Percentiles rank a stretch among this genome's conserved stretches.
Conservation (phyloP, 441 rosid species). For the Pelargonium fulgidum region DNA sequence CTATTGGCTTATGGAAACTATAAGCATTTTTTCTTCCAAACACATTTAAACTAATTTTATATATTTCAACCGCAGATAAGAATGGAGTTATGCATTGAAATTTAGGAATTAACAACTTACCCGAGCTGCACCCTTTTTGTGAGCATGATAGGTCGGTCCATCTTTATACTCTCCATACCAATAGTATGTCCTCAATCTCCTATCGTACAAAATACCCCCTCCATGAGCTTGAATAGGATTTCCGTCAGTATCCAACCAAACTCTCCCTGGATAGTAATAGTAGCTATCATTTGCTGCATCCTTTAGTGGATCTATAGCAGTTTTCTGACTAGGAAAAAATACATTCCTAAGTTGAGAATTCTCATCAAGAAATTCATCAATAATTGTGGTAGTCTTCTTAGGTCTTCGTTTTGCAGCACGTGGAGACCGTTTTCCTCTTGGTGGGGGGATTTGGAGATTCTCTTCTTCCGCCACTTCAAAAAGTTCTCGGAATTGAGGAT, state of each 20-base stretch:
- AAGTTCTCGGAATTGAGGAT: constrained; percentile 41
- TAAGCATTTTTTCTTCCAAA: constrained; percentile 1
- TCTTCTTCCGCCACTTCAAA: constrained; percentile 72
- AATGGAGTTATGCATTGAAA: constrained; percentile 12
- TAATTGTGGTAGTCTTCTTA: constrained; percentile 50
- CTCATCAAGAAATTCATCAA: constrained; percentile 90
- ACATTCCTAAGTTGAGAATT: constrained; percentile 61
- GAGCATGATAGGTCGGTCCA: constrained; percentile 79
- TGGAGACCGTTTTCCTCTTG: constrained; percentile 65
- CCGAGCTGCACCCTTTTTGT: constrained; percentile 75
- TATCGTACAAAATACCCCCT: constrained; percentile 64
- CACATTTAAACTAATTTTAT: background rate
- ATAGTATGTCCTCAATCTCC: constrained; percentile 50
- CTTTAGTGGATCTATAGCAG: constrained; percentile 52
- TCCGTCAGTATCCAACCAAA: constrained; percentile 89
- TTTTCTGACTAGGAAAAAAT: constrained; percentile 66
- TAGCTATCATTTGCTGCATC: constrained; percentile 47
- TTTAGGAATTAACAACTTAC: constrained; percentile 36
- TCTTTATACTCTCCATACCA: constrained; percentile 98
- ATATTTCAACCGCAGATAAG: background rate
- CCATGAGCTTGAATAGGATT: constrained; percentile 95
- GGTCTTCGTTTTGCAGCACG: constrained; percentile 72
- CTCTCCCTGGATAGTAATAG: constrained; percentile 61
- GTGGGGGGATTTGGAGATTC: constrained; percentile 62
- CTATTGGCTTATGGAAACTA: background rate